Percentiles rank a stretch among this genome's conserved stretches.
Conservation (phyloP, 2,329 filamentous ascomycete genomes). For the Mollisia scopiformis region DNA sequence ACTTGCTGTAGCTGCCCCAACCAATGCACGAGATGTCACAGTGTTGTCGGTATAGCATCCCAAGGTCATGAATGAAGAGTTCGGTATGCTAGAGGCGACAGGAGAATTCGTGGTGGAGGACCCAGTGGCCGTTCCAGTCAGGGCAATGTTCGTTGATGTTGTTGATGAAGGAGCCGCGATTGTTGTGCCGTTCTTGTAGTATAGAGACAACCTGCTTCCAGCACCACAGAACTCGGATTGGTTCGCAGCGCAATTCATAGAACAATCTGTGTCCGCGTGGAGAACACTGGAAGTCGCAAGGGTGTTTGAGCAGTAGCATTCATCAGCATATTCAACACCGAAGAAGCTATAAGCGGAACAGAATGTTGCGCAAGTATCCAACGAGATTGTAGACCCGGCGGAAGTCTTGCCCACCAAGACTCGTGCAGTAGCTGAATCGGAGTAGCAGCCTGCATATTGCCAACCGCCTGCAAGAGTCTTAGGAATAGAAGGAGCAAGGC, state of each 20-base stretch:
- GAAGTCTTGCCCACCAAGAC: conserved; percentile 5
- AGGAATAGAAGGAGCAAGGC: conserved; percentile 6
- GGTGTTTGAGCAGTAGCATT: conserved; percentile 35
- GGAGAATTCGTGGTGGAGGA: not conserved
- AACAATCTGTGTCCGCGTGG: conserved; percentile 26
- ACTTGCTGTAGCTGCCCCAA: not conserved
- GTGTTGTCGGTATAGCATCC: conserved; percentile 39
- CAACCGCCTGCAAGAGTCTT: conserved; percentile 15
- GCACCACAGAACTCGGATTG: conserved; percentile 33
- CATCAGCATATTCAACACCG: conserved; percentile 49
- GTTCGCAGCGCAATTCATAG: conserved; percentile 29
- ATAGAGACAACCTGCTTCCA: conserved; percentile 27
- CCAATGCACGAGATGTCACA: not conserved
- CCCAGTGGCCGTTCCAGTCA: not conserved
- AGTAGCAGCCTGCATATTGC: conserved; percentile 17
- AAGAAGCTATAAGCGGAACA: conserved; percentile 32
- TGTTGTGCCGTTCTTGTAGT: conserved; percentile 14
- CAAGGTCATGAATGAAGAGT: conserved; percentile 30
- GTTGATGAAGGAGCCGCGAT: not conserved
- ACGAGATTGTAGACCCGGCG: conserved; percentile 17
- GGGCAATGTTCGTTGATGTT: not conserved
- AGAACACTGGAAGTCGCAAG: conserved; percentile 2
- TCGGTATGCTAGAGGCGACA: not conserved
- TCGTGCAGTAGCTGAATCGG: not conserved
- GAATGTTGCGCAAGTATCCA: conserved; percentile 22